A percentile compares a stretch with the other conserved stretches of the same genome.
Evolutionary conservation across 192 early-diverging fungal species (phyloP).

Genomic region (Coemansia sp.): DNA sequence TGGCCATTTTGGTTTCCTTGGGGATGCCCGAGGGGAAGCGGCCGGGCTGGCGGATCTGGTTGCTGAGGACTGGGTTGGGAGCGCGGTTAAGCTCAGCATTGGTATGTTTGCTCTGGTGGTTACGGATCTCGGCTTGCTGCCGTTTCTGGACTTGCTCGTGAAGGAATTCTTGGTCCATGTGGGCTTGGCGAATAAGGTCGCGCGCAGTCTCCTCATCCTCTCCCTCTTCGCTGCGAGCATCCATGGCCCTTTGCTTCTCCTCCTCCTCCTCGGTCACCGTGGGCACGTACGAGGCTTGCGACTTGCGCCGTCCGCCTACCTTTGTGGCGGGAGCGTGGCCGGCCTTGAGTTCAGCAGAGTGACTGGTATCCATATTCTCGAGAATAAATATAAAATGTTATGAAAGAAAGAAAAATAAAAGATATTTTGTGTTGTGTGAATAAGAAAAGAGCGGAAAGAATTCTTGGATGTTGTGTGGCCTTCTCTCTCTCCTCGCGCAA

Average conservation of each 20-base stretch:
- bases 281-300: constrained; percentile 11
- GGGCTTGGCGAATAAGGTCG: constrained; percentile 32
- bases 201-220: not conserved
- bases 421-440: not conserved
- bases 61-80: constrained; percentile 15
- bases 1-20: constrained; percentile 30
- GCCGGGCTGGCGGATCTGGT: constrained; percentile 35
- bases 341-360: constrained; percentile 5
- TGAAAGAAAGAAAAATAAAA: not conserved
- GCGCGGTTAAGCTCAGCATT: constrained; percentile 27
- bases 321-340: constrained; percentile 18
- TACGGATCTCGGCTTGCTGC: constrained; percentile 16
- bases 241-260: not conserved
- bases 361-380: not conserved
- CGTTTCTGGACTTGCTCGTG: constrained; percentile 22
- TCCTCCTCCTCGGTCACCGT: constrained; percentile 14
- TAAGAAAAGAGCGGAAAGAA: not conserved
- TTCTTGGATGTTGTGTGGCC: not conserved
- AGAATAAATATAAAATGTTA: not conserved
- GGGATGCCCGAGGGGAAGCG: constrained; percentile 36
- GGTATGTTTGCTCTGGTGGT: constrained; percentile 10
- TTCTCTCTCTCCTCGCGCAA: too few species aligned
- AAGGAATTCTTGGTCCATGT: constrained; percentile 27
- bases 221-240: constrained; percentile 23
- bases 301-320: constrained; percentile 43